These are phyloP conservation scores for Hypoxylon sp. DNA, from an alignment of 2,329 filamentous ascomycete species.

Conservation along the genomic window DNA sequence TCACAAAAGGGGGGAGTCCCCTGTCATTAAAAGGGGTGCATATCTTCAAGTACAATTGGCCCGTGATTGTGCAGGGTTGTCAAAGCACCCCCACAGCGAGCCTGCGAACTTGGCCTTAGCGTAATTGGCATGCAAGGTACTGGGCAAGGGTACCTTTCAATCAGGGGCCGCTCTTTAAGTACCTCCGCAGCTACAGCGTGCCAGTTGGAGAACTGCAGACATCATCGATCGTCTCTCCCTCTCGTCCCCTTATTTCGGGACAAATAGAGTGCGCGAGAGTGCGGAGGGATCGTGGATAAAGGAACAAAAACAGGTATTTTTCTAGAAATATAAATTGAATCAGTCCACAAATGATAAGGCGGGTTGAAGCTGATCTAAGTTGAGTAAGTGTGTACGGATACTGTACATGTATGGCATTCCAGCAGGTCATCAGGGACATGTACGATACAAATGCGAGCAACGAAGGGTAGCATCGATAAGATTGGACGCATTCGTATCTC, in stretches of 20 bases:
- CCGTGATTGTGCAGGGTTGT: slow-evolving; percentile 29
- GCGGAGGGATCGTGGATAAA: background rate
- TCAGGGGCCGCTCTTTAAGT: too few species aligned
- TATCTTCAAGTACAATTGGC: slow-evolving; percentile 35
- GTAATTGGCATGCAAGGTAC: slow-evolving; percentile 28
- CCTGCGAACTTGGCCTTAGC: slow-evolving; percentile 26
- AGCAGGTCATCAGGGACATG: too few species aligned
- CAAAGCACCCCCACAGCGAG: slow-evolving; percentile 15
- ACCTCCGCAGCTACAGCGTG: too few species aligned
- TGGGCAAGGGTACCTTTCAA: slow-evolving; percentile 20
- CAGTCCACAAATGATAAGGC: background rate
- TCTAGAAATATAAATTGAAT: too few species aligned
- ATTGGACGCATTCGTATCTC: slow-evolving; percentile 4
- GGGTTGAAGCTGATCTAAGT: slow-evolving; percentile 5
- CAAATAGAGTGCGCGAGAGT: background rate
- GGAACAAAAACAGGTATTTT: background rate
- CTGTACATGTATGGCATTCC: too few species aligned
- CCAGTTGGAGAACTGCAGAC: too few species aligned
- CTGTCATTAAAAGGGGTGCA: slow-evolving; percentile 26
- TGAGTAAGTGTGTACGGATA: too few species aligned
- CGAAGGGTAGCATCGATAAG: background rate
- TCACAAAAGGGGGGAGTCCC: slow-evolving; percentile 27
- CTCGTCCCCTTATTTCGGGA: slow-evolving; percentile 3
- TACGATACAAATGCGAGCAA: too few species aligned
- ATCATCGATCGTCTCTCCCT: background rate